A percentile compares a stretch with the other conserved stretches of the same genome.
These are phyloP conservation scores for Juncus inflexus DNA, from an alignment of 176 grass and related monocot species.

Conservation along the genomic window DNA sequence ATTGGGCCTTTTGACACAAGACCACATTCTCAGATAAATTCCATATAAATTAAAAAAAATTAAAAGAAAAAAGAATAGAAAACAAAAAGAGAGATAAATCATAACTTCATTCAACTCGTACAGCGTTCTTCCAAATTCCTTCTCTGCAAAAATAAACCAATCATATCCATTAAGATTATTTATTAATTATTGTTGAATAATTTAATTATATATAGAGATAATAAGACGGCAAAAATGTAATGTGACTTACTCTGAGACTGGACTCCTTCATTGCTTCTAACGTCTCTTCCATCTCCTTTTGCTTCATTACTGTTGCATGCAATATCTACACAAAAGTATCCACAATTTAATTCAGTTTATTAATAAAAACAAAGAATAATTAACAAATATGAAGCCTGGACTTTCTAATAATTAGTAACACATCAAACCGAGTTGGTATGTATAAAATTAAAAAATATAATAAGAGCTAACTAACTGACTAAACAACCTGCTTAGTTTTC, in stretches of 20 bases:
- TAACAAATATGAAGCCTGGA: slow-evolving; percentile 14
- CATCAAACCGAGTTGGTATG: not conserved
- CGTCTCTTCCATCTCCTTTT: slow-evolving; percentile 75
- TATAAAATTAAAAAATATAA: slow-evolving; percentile 2
- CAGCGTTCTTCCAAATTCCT: slow-evolving; percentile 54
- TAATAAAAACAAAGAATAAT: slow-evolving; percentile 18
- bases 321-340: slow-evolving; percentile 51
- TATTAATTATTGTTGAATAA: too few relatives aligned
- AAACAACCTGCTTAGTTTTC: slow-evolving; percentile 83
- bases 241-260: slow-evolving; percentile 54
- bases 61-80: not conserved
- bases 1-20: slow-evolving; percentile 14
- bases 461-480: slow-evolving; percentile 12
- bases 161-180: too few relatives aligned
- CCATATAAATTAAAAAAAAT: slow-evolving; percentile 3
- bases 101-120: slow-evolving; percentile 21
- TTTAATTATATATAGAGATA: too few relatives aligned
- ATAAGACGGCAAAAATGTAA: not conserved
- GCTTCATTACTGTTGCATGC: slow-evolving; percentile 76
- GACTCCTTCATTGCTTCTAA: slow-evolving; percentile 60
- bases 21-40: slow-evolving; percentile 4
- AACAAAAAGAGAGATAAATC: slow-evolving; percentile 4
- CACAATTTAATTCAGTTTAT: slow-evolving; percentile 17
- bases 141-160: slow-evolving; percentile 42
- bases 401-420: not conserved